These are phyloP conservation scores for Penicillium ochrochloron DNA, from an alignment of 495 filamentous ascomycete species.

Conservation along the genomic window DNA sequence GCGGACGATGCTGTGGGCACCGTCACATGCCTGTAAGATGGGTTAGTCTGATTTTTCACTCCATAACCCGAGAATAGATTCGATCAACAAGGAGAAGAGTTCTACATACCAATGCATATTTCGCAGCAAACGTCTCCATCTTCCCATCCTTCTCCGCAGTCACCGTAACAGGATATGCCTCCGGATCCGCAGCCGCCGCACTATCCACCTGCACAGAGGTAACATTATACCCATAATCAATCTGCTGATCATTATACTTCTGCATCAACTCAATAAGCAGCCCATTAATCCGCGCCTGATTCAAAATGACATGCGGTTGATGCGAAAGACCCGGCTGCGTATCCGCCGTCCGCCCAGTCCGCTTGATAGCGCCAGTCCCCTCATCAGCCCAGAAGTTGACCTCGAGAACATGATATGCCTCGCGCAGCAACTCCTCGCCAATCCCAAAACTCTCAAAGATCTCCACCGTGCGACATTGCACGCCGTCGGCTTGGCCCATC, in stretches of 20 bases:
- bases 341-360: conserved; percentile 61
- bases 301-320: conserved; percentile 75
- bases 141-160: conserved; percentile 55
- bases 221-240: conserved; percentile 68
- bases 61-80: neutral
- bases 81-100: neutral
- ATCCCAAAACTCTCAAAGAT: conserved; percentile 81
- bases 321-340: conserved; percentile 68
- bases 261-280: conserved; percentile 59
- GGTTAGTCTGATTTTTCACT: neutral
- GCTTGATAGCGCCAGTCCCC: conserved; percentile 49
- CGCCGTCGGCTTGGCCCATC: conserved; percentile 79
- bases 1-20: conserved; percentile 72
- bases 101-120: conserved; percentile 67
- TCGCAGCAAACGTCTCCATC: conserved; percentile 60
- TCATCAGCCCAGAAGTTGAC: conserved; percentile 63
- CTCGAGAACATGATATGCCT: conserved; percentile 74
- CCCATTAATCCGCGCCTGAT: conserved; percentile 75
- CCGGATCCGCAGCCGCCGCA: conserved; percentile 38
- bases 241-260: conserved; percentile 46
- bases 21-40: conserved; percentile 70
- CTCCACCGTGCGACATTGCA: conserved; percentile 80
- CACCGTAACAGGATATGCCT: conserved; percentile 59
- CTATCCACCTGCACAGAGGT: conserved; percentile 57
- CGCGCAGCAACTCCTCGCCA: conserved; percentile 69